Conservation (phyloP, 1,139 yeast genomes). For the Saccharomycopsis hybrid region DNA sequence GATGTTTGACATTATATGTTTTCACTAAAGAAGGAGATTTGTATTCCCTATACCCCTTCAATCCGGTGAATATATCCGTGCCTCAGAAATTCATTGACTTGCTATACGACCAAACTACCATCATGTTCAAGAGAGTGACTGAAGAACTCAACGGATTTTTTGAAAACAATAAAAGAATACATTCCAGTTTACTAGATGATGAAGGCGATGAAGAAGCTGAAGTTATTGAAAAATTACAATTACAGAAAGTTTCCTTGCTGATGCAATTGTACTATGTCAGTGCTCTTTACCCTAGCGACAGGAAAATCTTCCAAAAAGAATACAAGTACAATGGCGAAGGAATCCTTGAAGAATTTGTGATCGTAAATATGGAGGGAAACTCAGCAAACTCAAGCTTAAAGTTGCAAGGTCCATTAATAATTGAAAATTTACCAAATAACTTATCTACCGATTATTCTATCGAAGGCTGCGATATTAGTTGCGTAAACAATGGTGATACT, state of each 20-base stretch:
- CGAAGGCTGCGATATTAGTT: conserved; percentile 4
- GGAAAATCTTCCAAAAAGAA: conserved; percentile 17
- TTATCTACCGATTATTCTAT: conserved; percentile 1
- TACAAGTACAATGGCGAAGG: conserved; percentile 6
- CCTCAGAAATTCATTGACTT: conserved; percentile 24
- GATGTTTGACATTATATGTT: conserved; percentile 29
- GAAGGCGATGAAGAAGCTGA: too few species aligned
- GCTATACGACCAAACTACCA: conserved; percentile 25
- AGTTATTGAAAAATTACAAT: conserved; percentile 1
- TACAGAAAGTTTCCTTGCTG: conserved; percentile 1
- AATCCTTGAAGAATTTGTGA: conserved; percentile 5
- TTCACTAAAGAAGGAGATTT: conserved; percentile 30
- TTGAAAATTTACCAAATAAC: conserved; percentile 13
- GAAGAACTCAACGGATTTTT: background rate
- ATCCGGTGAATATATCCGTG: conserved; percentile 28
- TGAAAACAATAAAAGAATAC: too few species aligned
- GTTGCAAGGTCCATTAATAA: conserved; percentile 28
- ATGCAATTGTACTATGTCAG: conserved; percentile 20
- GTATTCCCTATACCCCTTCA: conserved; percentile 30
- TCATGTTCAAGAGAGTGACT: background rate
- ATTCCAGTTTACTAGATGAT: too few species aligned
- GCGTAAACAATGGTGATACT: background rate
- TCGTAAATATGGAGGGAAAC: too few species aligned
- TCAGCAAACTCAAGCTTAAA: too few species aligned
- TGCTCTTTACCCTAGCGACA: too few species aligned